phyloP scores from a whole-genome alignment of 805 yeast species.

The Hemisphaericaspora nanyangensis region DNA sequence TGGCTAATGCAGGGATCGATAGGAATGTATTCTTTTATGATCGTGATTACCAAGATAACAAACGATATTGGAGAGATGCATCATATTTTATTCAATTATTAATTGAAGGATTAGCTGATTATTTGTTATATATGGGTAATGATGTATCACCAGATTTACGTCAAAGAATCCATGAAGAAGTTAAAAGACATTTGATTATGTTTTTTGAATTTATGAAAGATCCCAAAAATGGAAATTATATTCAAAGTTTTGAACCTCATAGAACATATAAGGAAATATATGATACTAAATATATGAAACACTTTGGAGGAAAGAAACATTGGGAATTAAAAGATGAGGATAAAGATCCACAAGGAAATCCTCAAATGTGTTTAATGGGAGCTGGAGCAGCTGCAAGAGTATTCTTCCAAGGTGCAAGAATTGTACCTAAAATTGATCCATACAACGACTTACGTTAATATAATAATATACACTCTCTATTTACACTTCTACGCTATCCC shows the following conservation, averaged over 20 bases:
- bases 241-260: slow-evolving; percentile 57
- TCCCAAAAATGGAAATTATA: slow-evolving; percentile 55
- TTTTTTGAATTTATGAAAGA: slow-evolving; percentile 56
- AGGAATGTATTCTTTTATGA: slow-evolving; percentile 55
- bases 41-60: slow-evolving; percentile 53
- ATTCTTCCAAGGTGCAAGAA: slow-evolving; percentile 64
- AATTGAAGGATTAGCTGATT: slow-evolving; percentile 67
- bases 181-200: slow-evolving; percentile 52
- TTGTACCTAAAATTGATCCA: slow-evolving; percentile 29
- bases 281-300: slow-evolving; percentile 43
- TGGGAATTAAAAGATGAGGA: slow-evolving; percentile 51
- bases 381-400: slow-evolving; percentile 65
- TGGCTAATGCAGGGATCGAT: slow-evolving; percentile 58
- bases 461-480: not conserved
- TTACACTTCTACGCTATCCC: not conserved
- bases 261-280: slow-evolving; percentile 47
- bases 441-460: not conserved
- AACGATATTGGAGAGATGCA: slow-evolving; percentile 62
- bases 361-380: slow-evolving; percentile 56
- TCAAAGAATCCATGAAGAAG: slow-evolving; percentile 37
- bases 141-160: slow-evolving; percentile 35
- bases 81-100: slow-evolving; percentile 61
- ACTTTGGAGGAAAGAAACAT: slow-evolving; percentile 53
- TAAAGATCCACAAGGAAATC: slow-evolving; percentile 39
- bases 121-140: slow-evolving; percentile 46